Base-by-base conservation (phyloP, 1,284 basidiomycete genomes). In the Psilocybe mexicana region DNA sequence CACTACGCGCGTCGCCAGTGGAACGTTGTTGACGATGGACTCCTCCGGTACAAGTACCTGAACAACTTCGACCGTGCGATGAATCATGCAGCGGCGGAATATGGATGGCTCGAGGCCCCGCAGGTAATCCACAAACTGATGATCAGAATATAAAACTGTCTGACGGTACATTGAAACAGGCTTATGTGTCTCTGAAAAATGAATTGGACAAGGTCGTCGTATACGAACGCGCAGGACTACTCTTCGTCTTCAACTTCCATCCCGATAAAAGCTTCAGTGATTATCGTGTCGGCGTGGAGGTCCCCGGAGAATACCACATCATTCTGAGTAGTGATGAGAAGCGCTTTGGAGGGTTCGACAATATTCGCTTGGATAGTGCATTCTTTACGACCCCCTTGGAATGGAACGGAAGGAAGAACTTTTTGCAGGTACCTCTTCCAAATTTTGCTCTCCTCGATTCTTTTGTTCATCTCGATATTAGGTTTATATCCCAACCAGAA, bases 201-300 rank as follows among this genome's bases (percentile, higher is more conserved):
- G 94, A 98, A 72, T 76, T 63, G 6, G 95, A 98, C 81, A 97
- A 97, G 76, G 83, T 97, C 54, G 80, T 99, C 66, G 95, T 93
- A 1, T 98, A 88, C 68, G 96, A 99, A 77, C 88, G 96, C 51
- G 96, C 90, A 11, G 92, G 91, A 30, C 79, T 98, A 50, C 75
- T 99, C 44, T 99, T 98, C 77, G 82, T 98, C 64, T 98, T 98
- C 84, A 99, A 99, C 77, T 97, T 98, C 83, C 88, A 97, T 75
- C 87, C 93, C 2, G 86, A 82, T 12, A 76, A 93, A 47, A 95
- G 93, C 56, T 99, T 89, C 77, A 87, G 88, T 44, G 94, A 98
- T 74, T 99, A 98, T 75, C 86, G 96, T 42, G 87, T 98, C 50
- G 96, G 96, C 4, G 86, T 96, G 12, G 90, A 98, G 30, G 82